Conservation (phyloP, 768 basidiomycete genomes). For the Dictyophora rubrovolvata region DNA sequence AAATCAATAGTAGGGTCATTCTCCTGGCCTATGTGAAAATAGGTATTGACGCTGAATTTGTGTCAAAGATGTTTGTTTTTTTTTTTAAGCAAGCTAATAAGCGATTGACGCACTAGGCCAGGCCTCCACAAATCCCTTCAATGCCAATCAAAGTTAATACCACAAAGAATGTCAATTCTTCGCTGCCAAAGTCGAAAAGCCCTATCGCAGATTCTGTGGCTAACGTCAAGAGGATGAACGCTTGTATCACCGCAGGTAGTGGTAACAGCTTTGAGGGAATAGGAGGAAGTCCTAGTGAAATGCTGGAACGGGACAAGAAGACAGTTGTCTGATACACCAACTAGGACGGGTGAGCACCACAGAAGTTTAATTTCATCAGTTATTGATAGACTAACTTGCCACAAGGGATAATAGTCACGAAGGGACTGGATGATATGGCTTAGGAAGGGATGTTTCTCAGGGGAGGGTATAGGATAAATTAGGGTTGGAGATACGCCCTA, state of each 20-base stretch:
- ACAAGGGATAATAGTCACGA: constrained; percentile 90
- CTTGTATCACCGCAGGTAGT: constrained; percentile 69
- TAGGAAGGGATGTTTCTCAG: constrained; percentile 48
- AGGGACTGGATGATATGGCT: constrained; percentile 72
- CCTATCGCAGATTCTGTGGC: constrained; percentile 60
- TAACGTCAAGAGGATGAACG: constrained; percentile 50
- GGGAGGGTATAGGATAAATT: constrained; percentile 72
- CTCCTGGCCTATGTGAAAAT: constrained; percentile 75
- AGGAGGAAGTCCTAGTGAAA: constrained; percentile 75
- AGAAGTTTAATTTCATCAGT: not conserved
- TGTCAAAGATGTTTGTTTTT: constrained; percentile 3
- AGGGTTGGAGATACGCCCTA: constrained; percentile 87
- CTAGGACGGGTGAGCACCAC: constrained; percentile 24
- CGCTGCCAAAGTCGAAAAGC: constrained; percentile 31
- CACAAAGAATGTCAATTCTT: constrained; percentile 41
- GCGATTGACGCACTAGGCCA: constrained; percentile 63
- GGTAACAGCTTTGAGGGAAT: constrained; percentile 60
- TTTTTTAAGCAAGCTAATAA: not conserved
- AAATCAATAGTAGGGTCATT: constrained; percentile 35
- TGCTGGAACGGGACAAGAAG: constrained; percentile 86
- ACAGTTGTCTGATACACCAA: constrained; percentile 86
- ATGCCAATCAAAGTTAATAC: constrained; percentile 73
- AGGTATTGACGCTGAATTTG: constrained; percentile 70
- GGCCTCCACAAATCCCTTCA: constrained; percentile 89
- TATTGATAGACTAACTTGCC: constrained; percentile 53